Evolutionary conservation across 495 filamentous ascomycete genomes (phyloP).

Genomic region (Podospora pseudoanserina): DNA sequence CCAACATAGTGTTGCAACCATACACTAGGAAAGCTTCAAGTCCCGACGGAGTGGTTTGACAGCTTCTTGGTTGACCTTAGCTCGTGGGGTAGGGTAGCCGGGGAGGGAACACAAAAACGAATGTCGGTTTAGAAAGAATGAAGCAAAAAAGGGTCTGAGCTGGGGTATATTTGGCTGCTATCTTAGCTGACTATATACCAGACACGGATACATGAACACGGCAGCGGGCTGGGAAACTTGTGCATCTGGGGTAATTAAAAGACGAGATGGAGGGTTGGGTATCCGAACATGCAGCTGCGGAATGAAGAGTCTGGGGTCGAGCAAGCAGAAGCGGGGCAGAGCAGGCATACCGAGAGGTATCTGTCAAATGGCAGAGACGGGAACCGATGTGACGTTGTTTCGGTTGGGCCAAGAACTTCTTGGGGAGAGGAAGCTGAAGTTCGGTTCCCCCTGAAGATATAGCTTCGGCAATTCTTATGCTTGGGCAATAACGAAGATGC

Average conservation of each 20-base stretch:
- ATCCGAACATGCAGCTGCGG: not conserved
- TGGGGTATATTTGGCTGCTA: not conserved
- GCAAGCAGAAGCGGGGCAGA: not conserved
- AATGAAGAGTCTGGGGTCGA: constrained; percentile 2
- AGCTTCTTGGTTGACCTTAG: not conserved
- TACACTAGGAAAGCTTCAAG: not conserved
- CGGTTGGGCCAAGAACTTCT: not conserved
- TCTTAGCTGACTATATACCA: not conserved
- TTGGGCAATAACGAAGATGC: not conserved
- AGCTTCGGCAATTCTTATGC: constrained; percentile 4
- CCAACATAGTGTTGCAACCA: not conserved
- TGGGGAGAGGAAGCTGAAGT: not conserved
- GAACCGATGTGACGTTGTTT: not conserved
- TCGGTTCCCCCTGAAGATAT: not conserved
- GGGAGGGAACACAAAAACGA: not conserved
- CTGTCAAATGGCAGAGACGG: not conserved
- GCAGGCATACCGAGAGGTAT: not conserved
- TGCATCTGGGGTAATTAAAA: not conserved
- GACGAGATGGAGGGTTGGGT: not conserved
- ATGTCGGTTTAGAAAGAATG: not conserved
- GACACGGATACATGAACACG: not conserved
- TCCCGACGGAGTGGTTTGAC: constrained; percentile 1
- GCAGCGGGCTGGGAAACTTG: not conserved
- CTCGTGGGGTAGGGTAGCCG: not conserved
- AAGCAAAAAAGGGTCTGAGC: not conserved